These are phyloP conservation scores for Mortierella hygrophila DNA, from an alignment of 192 early-diverging fungal genomes.

Conservation along the genomic window DNA sequence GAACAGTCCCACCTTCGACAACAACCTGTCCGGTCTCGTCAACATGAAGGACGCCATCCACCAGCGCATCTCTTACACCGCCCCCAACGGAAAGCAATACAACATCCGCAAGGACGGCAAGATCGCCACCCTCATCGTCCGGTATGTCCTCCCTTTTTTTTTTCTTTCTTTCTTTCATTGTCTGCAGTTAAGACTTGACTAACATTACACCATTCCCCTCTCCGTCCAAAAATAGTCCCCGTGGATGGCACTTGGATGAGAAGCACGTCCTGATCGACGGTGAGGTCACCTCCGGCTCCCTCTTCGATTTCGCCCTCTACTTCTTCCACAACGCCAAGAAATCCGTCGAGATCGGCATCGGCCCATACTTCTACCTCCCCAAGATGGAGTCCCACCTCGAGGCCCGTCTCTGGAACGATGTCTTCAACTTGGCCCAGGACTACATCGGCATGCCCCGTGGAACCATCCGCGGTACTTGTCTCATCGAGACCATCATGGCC, in stretches of 20 bases:
- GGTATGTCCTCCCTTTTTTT: slow-evolving; percentile 59
- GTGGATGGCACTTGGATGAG: slow-evolving; percentile 99
- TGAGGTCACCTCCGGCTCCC: slow-evolving; percentile 91
- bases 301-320: slow-evolving; percentile 99
- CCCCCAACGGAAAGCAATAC: slow-evolving; percentile 94
- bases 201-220: neutral
- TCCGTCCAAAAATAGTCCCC: slow-evolving; percentile 69
- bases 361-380: slow-evolving; percentile 99
- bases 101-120: slow-evolving; percentile 91
- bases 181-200: neutral
- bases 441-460: slow-evolving; percentile 90
- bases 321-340: slow-evolving; percentile 98
- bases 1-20: slow-evolving; percentile 97
- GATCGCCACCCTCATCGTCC: slow-evolving; percentile 91
- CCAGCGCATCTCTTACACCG: slow-evolving; percentile 88
- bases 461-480: slow-evolving; percentile 95
- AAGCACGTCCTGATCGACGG: slow-evolving; percentile 95
- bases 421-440: slow-evolving; percentile 97
- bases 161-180: neutral
- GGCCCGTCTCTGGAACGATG: slow-evolving; percentile 98
- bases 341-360: slow-evolving; percentile 84
- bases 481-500: slow-evolving; percentile 98
- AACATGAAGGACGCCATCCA: slow-evolving; percentile 95
- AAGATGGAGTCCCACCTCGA: slow-evolving; percentile 99
- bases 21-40: slow-evolving; percentile 89